Conservation (phyloP, 1,284 basidiomycete genomes). For the Cryptococcus sp. region DNA sequence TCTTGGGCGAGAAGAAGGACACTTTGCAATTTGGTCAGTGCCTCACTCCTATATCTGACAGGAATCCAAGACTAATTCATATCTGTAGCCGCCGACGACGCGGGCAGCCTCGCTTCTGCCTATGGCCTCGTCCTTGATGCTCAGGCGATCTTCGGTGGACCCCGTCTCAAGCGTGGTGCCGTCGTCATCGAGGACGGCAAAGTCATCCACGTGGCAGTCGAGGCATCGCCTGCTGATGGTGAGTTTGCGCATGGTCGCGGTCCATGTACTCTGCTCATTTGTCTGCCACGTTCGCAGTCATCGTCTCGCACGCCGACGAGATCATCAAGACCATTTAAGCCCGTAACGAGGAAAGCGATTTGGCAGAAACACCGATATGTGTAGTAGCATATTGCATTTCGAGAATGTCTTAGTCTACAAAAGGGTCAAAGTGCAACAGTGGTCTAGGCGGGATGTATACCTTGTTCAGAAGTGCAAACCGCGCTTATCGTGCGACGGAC, state of each 20-base stretch:
- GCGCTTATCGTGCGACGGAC: no score
- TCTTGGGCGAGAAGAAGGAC: constrained; percentile 52
- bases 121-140: constrained; percentile 69
- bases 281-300: constrained; percentile 45
- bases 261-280: not conserved
- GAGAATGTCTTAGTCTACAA: no score
- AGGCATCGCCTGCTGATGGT: constrained; percentile 59
- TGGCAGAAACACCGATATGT: no score
- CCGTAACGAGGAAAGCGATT: no score
- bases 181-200: constrained; percentile 58
- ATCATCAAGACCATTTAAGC: constrained; percentile 60
- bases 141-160: constrained; percentile 62
- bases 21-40: constrained; percentile 48
- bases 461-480: no score
- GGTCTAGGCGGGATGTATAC: no score
- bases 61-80: not conserved
- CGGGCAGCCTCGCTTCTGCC: constrained; percentile 60
- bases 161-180: constrained; percentile 64
- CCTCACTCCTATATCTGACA: no score
- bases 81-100: constrained; percentile 63
- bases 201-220: constrained; percentile 62
- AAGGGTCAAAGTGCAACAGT: no score
- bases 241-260: constrained; percentile 17
- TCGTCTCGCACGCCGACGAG: constrained; percentile 62
- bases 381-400: no score